phyloP scores from a whole-genome alignment of 768 basidiomycete species.

The Auricularia sp. region DNA sequence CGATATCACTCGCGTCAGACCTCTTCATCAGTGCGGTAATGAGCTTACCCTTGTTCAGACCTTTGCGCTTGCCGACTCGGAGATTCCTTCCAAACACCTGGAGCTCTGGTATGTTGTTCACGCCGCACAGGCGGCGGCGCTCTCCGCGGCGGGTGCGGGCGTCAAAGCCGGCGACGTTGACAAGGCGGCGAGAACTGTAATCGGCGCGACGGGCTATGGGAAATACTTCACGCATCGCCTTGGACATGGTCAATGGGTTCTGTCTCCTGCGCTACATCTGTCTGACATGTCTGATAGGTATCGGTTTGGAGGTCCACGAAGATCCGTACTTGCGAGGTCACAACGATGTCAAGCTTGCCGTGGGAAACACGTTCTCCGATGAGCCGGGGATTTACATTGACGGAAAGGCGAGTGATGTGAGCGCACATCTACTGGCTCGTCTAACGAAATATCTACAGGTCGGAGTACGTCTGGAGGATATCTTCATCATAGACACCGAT shows the following conservation, averaged over 20 bases:
- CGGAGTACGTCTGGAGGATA: constrained; percentile 77
- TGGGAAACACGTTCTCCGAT: constrained; percentile 69
- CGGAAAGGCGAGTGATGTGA: constrained; percentile 35
- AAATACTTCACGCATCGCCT: constrained; percentile 71
- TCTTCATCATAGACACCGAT: constrained; percentile 50
- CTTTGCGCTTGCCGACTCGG: constrained; percentile 48
- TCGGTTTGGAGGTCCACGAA: constrained; percentile 79
- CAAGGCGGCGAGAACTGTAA: constrained; percentile 42
- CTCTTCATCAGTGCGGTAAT: not conserved
- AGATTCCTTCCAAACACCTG: constrained; percentile 42
- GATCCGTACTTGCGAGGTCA: constrained; percentile 70
- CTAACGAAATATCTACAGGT: constrained; percentile 30
- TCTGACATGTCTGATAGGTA: constrained; percentile 35
- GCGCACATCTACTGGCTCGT: constrained; percentile 1
- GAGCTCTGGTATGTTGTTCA: constrained; percentile 58
- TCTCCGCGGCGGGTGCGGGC: constrained; percentile 36
- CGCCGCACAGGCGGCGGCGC: constrained; percentile 49
- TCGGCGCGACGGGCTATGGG: constrained; percentile 35
- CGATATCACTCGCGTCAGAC: constrained; percentile 65
- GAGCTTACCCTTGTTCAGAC: constrained; percentile 31
- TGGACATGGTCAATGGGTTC: constrained; percentile 50
- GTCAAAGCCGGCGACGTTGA: constrained; percentile 48
- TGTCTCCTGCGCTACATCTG: not conserved
- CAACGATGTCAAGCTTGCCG: constrained; percentile 42
- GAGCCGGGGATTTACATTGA: constrained; percentile 74